Evolutionary conservation across 441 rosid species (phyloP).

Genomic region (Melastoma candidum): DNA sequence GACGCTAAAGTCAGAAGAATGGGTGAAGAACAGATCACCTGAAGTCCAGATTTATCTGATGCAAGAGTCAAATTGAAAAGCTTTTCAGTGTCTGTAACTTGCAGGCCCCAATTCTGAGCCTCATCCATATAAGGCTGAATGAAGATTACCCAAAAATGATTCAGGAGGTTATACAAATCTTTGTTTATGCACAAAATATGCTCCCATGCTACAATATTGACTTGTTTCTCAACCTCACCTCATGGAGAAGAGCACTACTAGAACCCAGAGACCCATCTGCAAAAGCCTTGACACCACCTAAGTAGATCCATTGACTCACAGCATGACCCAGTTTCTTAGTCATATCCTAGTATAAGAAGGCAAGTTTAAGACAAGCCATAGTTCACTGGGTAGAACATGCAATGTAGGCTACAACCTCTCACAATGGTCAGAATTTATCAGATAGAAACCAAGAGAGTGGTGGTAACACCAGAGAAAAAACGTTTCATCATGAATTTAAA

Average conservation of each 20-base stretch:
- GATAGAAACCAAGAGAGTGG: no score
- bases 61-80: conserved; percentile 62
- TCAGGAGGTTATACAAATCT: not conserved
- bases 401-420: no score
- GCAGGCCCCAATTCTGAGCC: conserved; percentile 64
- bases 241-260: conserved; percentile 71
- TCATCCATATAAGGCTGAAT: conserved; percentile 59
- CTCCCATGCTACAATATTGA: not conserved
- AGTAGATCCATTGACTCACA: conserved; percentile 63
- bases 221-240: conserved; percentile 31
- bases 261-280: conserved; percentile 90
- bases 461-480: no score
- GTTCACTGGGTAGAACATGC: no score
- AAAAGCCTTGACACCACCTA: conserved; percentile 93
- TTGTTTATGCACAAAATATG: not conserved
- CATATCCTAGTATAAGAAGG: conserved; percentile 34
- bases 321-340: conserved; percentile 35
- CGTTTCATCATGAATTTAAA: no score
- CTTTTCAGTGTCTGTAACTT: conserved; percentile 39
- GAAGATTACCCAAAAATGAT: not conserved
- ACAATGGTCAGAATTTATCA: no score
- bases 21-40: conserved; percentile 33
- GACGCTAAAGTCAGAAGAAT: not conserved
- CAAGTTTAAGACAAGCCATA: not conserved
- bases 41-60: conserved; percentile 70